Evolutionary conservation across 352 stramenopile genomes (phyloP), one percentile per base, ranked within the genome.

Genomic region (Albugo candida): DNA sequence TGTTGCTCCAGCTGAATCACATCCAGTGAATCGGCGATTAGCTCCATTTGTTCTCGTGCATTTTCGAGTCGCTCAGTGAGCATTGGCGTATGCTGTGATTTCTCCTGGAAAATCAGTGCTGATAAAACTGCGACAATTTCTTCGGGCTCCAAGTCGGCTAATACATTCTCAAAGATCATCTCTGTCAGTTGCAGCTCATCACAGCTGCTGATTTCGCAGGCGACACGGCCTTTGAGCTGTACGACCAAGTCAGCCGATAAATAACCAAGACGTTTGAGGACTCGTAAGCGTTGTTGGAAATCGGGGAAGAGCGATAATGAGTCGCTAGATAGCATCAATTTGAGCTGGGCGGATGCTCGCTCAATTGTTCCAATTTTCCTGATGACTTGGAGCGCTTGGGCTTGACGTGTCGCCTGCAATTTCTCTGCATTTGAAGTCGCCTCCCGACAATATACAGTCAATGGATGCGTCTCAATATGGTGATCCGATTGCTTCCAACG

Each of bases 101-200:
- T 97, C 54, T 97, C 85, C 54, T 99, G 91, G 61, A 97, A 99
- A 34, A 99, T 93, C 0, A 99, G 61, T 35, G 87, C 84, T 49
- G 85, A 97, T 4, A 98, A 70, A 47, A 97, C 76, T 13, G 92
- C 93, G 11, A 96, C 95, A 45, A 97, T 96, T 67, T 99, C 94
- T 48, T 95, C 85, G 4, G 95, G 94, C 53, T 97, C 83, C 8
- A 99, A 65, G 14, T 88, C 83, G 31, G 94, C 93, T 19, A 99
- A 59, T 18, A 99, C 81, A 45, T 97, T 97, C 58, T 97, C 92
- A 59, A 99, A 98, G 31, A 99, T 93, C 76, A 98, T 95, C 65
- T 99, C 96, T 0, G 95, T 98, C 14, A 97, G 67, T 50, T 99
- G 84, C 11, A 99, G 66, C 49, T 97, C 94, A 52, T 99, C 91